Conservation (phyloP, 768 basidiomycete genomes). For the Rhodosporidiobolus odoratus region DNA sequence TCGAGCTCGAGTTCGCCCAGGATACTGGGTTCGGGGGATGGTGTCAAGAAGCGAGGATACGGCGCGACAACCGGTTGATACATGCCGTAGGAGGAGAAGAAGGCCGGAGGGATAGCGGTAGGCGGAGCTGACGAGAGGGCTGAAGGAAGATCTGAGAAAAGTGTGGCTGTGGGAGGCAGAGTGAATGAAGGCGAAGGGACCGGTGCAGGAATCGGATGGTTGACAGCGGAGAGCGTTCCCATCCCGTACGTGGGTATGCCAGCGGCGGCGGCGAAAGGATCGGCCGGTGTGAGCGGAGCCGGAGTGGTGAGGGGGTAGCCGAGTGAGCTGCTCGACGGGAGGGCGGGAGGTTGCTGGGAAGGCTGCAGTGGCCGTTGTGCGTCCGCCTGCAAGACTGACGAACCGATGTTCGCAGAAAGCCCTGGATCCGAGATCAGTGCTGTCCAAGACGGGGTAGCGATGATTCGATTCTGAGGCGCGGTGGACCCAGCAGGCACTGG, state of each 20-base stretch:
- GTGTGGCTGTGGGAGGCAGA: conserved; percentile 21
- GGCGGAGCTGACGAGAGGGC: conserved; percentile 19
- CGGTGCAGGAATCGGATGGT: background rate
- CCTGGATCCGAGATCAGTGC: conserved; percentile 17
- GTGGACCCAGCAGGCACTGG: background rate
- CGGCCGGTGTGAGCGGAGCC: background rate
- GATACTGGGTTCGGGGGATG: conserved; percentile 29
- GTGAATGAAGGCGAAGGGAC: conserved; percentile 8
- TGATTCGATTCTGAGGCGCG: conserved; percentile 16
- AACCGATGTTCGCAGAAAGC: background rate
- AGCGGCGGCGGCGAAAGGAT: background rate
- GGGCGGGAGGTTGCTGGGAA: background rate
- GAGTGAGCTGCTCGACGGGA: too few species aligned
- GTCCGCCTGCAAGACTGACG: background rate
- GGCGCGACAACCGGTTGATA: conserved; percentile 35
- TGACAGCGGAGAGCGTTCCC: background rate
- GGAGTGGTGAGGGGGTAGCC: background rate
- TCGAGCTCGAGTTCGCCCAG: conserved; percentile 35
- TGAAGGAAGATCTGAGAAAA: conserved; percentile 21
- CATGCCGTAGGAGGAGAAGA: conserved; percentile 36
- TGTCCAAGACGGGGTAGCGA: conserved; percentile 30
- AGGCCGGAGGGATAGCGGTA: conserved; percentile 8
- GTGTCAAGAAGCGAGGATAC: conserved; percentile 36
- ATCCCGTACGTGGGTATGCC: background rate
- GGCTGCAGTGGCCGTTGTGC: background rate